phyloP scores from a whole-genome alignment of 805 yeast genomes.

The Ogataea siamensis region DNA sequence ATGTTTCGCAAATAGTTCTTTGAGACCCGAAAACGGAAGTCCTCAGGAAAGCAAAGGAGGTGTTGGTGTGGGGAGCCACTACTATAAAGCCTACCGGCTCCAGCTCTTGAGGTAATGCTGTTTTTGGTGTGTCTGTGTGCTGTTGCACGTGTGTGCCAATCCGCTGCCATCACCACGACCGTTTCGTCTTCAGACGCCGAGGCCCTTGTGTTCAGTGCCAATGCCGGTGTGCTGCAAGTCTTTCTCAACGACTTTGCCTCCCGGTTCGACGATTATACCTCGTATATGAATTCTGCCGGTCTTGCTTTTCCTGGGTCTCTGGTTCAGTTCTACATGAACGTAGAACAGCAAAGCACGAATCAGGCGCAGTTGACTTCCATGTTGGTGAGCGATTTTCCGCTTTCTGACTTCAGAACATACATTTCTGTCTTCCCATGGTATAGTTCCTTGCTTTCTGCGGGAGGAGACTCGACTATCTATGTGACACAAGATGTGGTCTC shows the following conservation, averaged over 20 bases:
- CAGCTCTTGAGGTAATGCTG: not conserved
- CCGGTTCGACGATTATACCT: slow-evolving; percentile 31
- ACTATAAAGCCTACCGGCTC: not conserved
- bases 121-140: not conserved
- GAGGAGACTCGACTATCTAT: slow-evolving; percentile 26
- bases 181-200: slow-evolving; percentile 27
- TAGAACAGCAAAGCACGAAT: slow-evolving; percentile 18
- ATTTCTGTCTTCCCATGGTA: slow-evolving; percentile 37
- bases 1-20: slow-evolving; percentile 20
- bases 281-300: slow-evolving; percentile 33
- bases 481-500: slow-evolving; percentile 31
- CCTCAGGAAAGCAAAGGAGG: not conserved
- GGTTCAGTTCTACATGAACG: slow-evolving; percentile 28
- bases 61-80: not conserved
- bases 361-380: slow-evolving; percentile 26
- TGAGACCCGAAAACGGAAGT: slow-evolving; percentile 20
- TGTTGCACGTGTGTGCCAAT: slow-evolving; percentile 1
- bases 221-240: slow-evolving; percentile 31
- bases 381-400: slow-evolving; percentile 32
- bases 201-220: slow-evolving; percentile 33
- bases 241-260: slow-evolving; percentile 34
- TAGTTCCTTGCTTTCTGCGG: slow-evolving; percentile 25
- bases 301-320: slow-evolving; percentile 30
- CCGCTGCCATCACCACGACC: slow-evolving; percentile 21
- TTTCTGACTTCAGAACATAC: slow-evolving; percentile 33